These are phyloP conservation scores for Purpureocillium lavendulum DNA, from an alignment of 2,329 filamentous ascomycete species.

Conservation along the genomic window DNA sequence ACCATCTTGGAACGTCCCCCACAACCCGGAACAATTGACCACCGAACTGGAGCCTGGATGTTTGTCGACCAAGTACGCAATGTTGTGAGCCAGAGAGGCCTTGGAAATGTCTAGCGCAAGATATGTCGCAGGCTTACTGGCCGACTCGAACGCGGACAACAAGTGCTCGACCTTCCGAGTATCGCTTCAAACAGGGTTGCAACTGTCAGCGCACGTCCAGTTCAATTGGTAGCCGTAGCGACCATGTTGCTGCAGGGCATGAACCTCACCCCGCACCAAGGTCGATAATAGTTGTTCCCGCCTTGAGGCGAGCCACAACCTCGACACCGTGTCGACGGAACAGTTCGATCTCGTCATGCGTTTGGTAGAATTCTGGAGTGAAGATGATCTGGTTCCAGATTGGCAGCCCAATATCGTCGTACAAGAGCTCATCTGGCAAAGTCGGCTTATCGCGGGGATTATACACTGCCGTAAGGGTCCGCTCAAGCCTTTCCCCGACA, in stretches of 20 bases:
- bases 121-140: conserved; percentile 20
- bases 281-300: conserved; percentile 27
- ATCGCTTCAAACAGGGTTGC: conserved; percentile 18
- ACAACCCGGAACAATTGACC: conserved; percentile 27
- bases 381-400: conserved; percentile 34
- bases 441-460: conserved; percentile 15
- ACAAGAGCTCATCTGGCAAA: conserved; percentile 31
- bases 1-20: conserved; percentile 30
- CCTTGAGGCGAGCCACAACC: conserved; percentile 19
- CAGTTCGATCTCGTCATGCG: conserved; percentile 28
- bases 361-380: conserved; percentile 30
- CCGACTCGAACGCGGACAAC: conserved; percentile 24
- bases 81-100: conserved; percentile 24
- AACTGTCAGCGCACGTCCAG: too few species aligned
- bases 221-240: neutral
- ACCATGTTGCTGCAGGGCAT: neutral
- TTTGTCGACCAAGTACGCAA: conserved; percentile 19
- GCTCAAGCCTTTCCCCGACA: conserved; percentile 17
- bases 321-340: conserved; percentile 25
- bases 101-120: conserved; percentile 32
- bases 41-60: conserved; percentile 16
- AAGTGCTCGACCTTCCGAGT: conserved; percentile 31
- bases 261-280: conserved; percentile 31
- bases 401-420: conserved; percentile 26
- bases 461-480: conserved; percentile 15